Conservation (phyloP, 2,329 filamentous ascomycete genomes). For the Colletotrichum tabaci region DNA sequence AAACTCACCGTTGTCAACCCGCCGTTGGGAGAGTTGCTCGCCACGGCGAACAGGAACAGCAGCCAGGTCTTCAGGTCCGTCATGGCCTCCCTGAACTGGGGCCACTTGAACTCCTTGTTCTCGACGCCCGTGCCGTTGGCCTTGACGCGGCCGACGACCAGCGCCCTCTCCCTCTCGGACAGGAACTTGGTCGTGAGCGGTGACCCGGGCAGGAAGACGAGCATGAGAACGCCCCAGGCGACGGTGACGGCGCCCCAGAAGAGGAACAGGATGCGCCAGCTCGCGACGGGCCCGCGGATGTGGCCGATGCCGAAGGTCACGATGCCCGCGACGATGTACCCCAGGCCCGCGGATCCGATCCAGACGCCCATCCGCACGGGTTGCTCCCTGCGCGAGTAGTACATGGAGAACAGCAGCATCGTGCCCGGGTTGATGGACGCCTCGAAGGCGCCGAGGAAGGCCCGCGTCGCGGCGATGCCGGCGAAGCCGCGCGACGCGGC, state of each 20-base stretch:
- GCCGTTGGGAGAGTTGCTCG: constrained; percentile 75
- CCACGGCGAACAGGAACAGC: constrained; percentile 72
- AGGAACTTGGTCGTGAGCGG: constrained; percentile 69
- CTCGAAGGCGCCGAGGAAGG: constrained; percentile 45
- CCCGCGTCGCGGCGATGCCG: constrained; percentile 42
- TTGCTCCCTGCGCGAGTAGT: constrained; percentile 68
- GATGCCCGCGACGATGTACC: constrained; percentile 69
- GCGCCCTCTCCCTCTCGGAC: constrained; percentile 74
- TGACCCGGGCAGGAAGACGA: constrained; percentile 69
- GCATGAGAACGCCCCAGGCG: constrained; percentile 69
- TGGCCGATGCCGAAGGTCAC: constrained; percentile 71
- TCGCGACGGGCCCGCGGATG: constrained; percentile 54
- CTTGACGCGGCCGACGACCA: constrained; percentile 79
- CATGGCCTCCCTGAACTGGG: constrained; percentile 71
- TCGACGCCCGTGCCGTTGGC: constrained; percentile 84
- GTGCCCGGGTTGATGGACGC: constrained; percentile 58
- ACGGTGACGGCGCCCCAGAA: constrained; percentile 75
- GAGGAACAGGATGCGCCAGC: constrained; percentile 69
- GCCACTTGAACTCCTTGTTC: constrained; percentile 77
- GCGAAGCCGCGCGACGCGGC: constrained; percentile 35
- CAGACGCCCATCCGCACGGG: constrained; percentile 74
- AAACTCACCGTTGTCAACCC: constrained; percentile 27
- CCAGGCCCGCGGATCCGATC: constrained; percentile 74
- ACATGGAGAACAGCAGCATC: constrained; percentile 62
- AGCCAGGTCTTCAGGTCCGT: constrained; percentile 69